These are phyloP conservation scores for Kodamaea leandrae DNA, from an alignment of 805 yeast genomes.

Conservation along the genomic window DNA sequence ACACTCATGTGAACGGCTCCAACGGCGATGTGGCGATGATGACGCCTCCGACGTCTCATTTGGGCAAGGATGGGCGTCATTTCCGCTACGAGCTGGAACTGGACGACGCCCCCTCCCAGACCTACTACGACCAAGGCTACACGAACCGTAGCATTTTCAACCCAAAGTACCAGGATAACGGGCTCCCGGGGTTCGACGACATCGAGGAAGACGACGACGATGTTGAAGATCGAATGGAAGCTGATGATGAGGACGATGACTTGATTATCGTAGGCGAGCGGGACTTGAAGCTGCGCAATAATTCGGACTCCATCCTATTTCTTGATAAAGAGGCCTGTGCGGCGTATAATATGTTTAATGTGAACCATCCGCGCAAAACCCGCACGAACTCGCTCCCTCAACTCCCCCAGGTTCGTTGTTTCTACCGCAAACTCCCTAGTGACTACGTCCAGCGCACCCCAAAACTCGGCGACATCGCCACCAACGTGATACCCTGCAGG, in stretches of 20 bases:
- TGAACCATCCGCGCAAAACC: conserved; percentile 30
- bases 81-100: conserved; percentile 1
- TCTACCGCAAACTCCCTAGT: conserved; percentile 38
- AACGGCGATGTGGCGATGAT: conserved; percentile 9
- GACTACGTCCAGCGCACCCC: conserved; percentile 36
- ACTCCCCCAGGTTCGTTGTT: conserved; percentile 43
- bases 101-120: conserved; percentile 5
- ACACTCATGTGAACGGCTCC: conserved; percentile 9
- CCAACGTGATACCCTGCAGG: conserved; percentile 38
- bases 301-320: conserved; percentile 35
- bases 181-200: conserved; percentile 10
- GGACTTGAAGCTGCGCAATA: conserved; percentile 12
- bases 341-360: conserved; percentile 43
- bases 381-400: conserved; percentile 45
- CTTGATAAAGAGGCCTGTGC: conserved; percentile 38
- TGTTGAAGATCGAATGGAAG: conserved; percentile 14
- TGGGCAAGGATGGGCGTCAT: conserved; percentile 9
- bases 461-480: conserved; percentile 39
- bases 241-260: conserved; percentile 19
- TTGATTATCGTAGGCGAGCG: conserved; percentile 38
- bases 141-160: conserved; percentile 7
- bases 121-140: conserved; percentile 6
- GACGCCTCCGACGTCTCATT: conserved; percentile 8
- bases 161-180: conserved; percentile 11
- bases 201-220: conserved; percentile 14